Base-by-base conservation (phyloP, 148 eudicot genomes). In the Spergularia bocconei region DNA sequence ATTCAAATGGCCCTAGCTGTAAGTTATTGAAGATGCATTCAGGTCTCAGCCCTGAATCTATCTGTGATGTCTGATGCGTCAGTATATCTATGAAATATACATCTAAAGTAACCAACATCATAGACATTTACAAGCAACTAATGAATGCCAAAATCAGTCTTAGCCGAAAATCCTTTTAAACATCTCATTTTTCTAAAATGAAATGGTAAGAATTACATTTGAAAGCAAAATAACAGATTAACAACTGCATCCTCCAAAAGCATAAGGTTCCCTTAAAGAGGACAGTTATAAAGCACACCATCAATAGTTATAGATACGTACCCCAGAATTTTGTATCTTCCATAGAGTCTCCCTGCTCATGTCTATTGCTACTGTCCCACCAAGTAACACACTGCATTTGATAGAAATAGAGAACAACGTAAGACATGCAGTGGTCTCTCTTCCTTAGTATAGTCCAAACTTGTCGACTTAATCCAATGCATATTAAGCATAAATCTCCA, bases 241-340 rank as follows among this genome's bases (percentile, higher is more conserved):
- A 13, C 14, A 19, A 29, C 4, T n/a, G 1, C 36, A 1, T 59
- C 33, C 33, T 23, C 12, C 39, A 14, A 63, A 51, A 66, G 69
- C 67, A 62, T 72, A 62, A 21, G 39, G 8, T 25, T 17, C 1
- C n/a, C 60, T 50, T 38, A 2, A 63, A 51, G 14, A 11, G 39
- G 12, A 44, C 77, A 62, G 33, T n/a, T 19, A 4, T 20, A 36
- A 44, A 53, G 21, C 41, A 53, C 13, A 38, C 13, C n/a, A 54
- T 69, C 50, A 53, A n/a, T 16, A 14, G 29, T 47, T 38, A 53
- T 29, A 29, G 36, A n/a, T 70, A 60, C 80, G 56, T 87, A 89
- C 93, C 89, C 90, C 93, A 16, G 87, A 23, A 80, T 89, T 89
- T 23, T 77, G 80, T 83, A 84, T 80, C 61, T 87, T 82, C 93